phyloP scores from a whole-genome alignment of 495 filamentous ascomycete species.

The Tuber umbilicatum region DNA sequence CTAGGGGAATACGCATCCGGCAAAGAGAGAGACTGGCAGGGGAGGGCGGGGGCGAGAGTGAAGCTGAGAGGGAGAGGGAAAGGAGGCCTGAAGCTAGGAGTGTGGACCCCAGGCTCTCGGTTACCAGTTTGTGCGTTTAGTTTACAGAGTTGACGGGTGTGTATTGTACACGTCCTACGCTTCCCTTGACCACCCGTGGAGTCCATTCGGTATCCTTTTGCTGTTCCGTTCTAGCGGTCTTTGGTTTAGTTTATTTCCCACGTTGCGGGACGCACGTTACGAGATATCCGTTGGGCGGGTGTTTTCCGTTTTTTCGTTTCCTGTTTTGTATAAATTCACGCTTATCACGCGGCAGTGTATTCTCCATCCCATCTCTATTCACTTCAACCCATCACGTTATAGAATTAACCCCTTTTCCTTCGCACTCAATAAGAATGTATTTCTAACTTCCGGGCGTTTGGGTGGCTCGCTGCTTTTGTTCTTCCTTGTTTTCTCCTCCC shows the following conservation, averaged over 20 bases:
- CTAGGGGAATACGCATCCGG: background rate
- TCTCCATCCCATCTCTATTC: background rate
- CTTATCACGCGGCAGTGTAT: background rate
- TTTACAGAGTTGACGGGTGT: background rate
- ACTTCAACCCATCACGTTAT: background rate
- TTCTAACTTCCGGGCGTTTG: background rate
- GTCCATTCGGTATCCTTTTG: background rate
- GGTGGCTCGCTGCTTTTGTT: background rate
- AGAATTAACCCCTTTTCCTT: background rate
- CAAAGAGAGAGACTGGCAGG: background rate
- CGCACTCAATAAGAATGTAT: background rate
- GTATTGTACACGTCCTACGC: background rate
- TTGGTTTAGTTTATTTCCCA: background rate
- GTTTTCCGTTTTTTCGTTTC: background rate
- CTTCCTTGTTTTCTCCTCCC: background rate
- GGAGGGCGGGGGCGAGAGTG: background rate
- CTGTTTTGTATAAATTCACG: background rate
- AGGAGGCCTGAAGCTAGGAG: background rate
- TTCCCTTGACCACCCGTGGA: background rate
- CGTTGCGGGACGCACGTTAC: background rate
- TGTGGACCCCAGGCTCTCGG: background rate
- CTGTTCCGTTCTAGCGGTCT: background rate
- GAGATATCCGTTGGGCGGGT: background rate
- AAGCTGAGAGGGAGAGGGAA: background rate
- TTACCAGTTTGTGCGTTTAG: background rate